Evolutionary conservation across 2,329 filamentous ascomycete species (phyloP).

Genomic region (Cercospora nicotianae): DNA sequence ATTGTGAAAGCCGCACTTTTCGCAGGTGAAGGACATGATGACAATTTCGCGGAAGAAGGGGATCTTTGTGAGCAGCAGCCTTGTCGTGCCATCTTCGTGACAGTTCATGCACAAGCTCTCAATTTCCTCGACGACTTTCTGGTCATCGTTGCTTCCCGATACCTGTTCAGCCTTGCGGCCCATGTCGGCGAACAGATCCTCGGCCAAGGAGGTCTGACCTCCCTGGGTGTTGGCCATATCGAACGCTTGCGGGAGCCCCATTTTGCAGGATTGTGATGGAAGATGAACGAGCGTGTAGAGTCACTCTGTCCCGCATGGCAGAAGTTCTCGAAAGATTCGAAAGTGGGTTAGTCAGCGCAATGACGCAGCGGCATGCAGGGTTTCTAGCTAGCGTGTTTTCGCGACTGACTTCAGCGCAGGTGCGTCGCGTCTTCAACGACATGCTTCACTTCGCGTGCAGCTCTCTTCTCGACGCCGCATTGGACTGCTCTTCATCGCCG

Average conservation of each 20-base stretch:
- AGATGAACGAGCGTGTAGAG: neutral
- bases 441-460: neutral
- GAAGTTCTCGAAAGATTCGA: neutral
- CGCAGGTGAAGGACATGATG: conserved; percentile 93
- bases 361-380: neutral
- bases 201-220: conserved; percentile 36
- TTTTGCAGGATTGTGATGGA: neutral
- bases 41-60: conserved; percentile 98
- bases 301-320: neutral
- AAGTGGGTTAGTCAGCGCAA: conserved; percentile 3
- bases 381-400: neutral
- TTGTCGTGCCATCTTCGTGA: conserved; percentile 67
- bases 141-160: conserved; percentile 43
- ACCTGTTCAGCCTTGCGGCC: conserved; percentile 44
- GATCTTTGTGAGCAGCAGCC: conserved; percentile 84
- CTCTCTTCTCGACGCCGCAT: neutral
- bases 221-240: conserved; percentile 23
- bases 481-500: neutral
- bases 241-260: conserved; percentile 18
- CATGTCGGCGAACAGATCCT: conserved; percentile 56
- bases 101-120: conserved; percentile 58
- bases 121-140: conserved; percentile 55
- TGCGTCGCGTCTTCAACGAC: neutral
- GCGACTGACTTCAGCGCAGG: neutral
- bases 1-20: conserved; percentile 85